Conservation (phyloP, 495 filamentous ascomycete genomes). For the Podospora bellae-mahoneyi region DNA sequence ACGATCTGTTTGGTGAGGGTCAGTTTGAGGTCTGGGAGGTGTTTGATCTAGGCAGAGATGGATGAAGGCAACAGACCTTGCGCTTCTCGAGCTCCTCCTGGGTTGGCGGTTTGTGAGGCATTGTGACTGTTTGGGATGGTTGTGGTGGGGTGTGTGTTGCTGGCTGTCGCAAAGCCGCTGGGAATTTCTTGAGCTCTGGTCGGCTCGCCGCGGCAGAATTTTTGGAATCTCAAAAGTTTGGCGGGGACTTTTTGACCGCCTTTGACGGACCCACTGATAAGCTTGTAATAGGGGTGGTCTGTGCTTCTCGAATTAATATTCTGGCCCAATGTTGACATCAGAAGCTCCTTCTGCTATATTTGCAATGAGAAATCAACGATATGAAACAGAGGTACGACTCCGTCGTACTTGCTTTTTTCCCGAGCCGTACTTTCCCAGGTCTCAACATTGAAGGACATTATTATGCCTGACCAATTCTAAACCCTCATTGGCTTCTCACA, state of each 20-base stretch:
- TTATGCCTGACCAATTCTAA: no score
- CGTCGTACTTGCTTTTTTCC: no score
- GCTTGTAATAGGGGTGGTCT: slow-evolving; percentile 4
- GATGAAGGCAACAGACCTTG: slow-evolving; percentile 33
- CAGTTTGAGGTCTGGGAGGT: slow-evolving; percentile 10
- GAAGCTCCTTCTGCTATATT: neutral
- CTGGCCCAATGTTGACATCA: neutral
- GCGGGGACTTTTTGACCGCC: slow-evolving; percentile 30
- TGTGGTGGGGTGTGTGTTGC: slow-evolving; percentile 21
- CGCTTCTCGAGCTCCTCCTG: slow-evolving; percentile 40
- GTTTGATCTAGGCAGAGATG: neutral
- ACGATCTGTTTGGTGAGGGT: slow-evolving; percentile 57
- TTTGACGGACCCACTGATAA: slow-evolving; percentile 12
- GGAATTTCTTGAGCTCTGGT: slow-evolving; percentile 24
- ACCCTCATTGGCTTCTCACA: no score
- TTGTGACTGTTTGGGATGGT: slow-evolving; percentile 24
- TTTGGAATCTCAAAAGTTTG: slow-evolving; percentile 27
- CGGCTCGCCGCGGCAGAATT: slow-evolving; percentile 29
- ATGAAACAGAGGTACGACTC: no score
- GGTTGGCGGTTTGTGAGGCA: slow-evolving; percentile 44
- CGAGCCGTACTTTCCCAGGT: no score
- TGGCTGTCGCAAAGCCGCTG: slow-evolving; percentile 7
- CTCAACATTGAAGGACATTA: no score
- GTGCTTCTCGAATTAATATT: slow-evolving; percentile 8
- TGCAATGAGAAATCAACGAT: no score